Evolutionary conservation across 306 rosid species (phyloP), one percentile per base, ranked within the genome.

Genomic region (Quercus bicolor): DNA sequence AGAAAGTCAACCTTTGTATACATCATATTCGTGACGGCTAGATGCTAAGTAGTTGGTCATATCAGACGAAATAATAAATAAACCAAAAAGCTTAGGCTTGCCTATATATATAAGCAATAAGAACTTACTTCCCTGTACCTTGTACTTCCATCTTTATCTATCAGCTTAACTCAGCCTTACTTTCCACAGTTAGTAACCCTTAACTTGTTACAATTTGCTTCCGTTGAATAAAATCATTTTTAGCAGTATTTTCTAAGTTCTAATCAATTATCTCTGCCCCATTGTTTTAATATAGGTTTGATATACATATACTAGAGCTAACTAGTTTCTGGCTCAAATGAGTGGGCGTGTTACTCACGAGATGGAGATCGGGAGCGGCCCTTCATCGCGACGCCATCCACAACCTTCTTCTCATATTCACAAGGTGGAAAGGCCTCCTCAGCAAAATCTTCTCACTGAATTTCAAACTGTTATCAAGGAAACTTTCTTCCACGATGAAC

Each of bases 401-500:
- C 71, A 55, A 7, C 13, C 21, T 65, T 23, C 82, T 56, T 78
- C 84, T 29, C 57, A 64, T 19, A 68, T 79, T 28, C 85, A 88
- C 78, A 86, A 59, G 64, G 89, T 86, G 4, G 70, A 55, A 55
- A 4, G 74, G 69, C 86, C 85, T 88, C 88, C 88, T 40, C 86
- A 55, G 80, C 84, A 81, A 29, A 53, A 79, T 20, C 72, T 84
- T 65, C 43, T 33, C 57, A 74, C 75, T 20, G 91, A 86, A 65
- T 7, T 88, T 33, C 84, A 77, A 56, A 9, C 79, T 59, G 64
- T 59, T 8, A 3, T 81, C 19, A 73, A 19, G 24, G 89, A 88
- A 26, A 88, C 86, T 68, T 84, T 88, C 85, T 85, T 88, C 82
- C 20, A 78, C 0, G 91, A 86, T 72, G 56, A 85, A 26, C 94